Evolutionary conservation across 2,329 filamentous ascomycete species (phyloP).

Genomic region (Colletotrichum sojae): DNA sequence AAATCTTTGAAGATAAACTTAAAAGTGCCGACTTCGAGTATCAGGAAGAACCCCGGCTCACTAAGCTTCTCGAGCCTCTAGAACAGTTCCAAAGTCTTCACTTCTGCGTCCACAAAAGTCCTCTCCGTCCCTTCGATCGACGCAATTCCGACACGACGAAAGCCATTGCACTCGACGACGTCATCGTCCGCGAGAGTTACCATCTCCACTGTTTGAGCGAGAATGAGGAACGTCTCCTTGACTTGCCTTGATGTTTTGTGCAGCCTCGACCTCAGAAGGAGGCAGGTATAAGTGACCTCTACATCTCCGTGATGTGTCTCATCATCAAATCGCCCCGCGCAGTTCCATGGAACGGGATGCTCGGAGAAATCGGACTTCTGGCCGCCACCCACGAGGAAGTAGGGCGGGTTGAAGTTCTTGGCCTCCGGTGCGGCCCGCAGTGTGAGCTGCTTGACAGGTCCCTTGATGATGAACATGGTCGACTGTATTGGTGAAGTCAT

Average conservation of each 20-base stretch:
- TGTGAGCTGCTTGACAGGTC: not conserved
- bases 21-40: no score
- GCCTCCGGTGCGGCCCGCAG: not conserved
- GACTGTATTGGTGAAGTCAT: constrained; percentile 8
- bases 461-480: not conserved
- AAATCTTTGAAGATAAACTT: no score
- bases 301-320: not conserved
- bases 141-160: constrained; percentile 11
- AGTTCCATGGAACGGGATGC: not conserved
- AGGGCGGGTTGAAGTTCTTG: not conserved
- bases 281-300: not conserved
- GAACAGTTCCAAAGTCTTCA: not conserved
- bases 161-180: not conserved
- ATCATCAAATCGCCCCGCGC: constrained; percentile 13
- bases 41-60: not conserved
- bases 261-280: not conserved
- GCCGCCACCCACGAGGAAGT: not conserved
- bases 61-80: not conserved
- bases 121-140: not conserved
- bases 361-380: not conserved
- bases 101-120: not conserved
- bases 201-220: not conserved
- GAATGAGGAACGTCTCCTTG: constrained; percentile 5
- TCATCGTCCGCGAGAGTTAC: not conserved
- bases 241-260: not conserved